Base-by-base conservation (phyloP, 257 asterid genomes). In the Anisodus acutangulus region DNA sequence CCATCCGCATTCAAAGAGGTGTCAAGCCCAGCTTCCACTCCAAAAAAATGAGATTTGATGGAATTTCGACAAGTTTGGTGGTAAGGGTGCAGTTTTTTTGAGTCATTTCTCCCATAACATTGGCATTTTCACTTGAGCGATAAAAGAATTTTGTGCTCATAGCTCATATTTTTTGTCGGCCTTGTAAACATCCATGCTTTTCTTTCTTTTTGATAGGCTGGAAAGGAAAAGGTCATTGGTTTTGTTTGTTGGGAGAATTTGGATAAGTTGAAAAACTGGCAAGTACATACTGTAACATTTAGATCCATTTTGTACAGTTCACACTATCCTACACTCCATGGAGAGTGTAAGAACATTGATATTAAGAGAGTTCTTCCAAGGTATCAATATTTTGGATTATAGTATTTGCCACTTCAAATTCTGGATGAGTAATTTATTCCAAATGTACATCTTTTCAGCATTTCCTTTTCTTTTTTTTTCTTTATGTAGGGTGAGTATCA, bases 1-100 rank as follows among this genome's bases (percentile, higher is more conserved):
- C 98, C 99, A 3, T 94, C 98, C 9, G 97, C 99, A 72, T 95
- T 93, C 74, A 90, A 91, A 74, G 98, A 95, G 91, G 78, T 87
- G 0, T 86, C 94, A 35, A 90, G 91, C 80, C 90, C 93, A 0
- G 84, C 92, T 1, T 86, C 97, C 83, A 90, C 93, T 2, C 86
- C 93, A 13, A 88, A 87, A 83, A 91, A 88, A 74, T 53, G 49
- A 78, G 49, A 35, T 8, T 12, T 47, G 31, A 31, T 78, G 31
- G 82, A 51, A 26, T 31, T 8, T 53, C 31, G 53, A 3, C 82
- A 31, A 53, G 49, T 26, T 53, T 31, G 31, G 64, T 13, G 17
- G 49, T 13, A 64, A 76, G 31, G 63, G 45, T 10, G 26, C 64
- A 53, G 64, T 53, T 78, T 4, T 31, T 9, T 57, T 76, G 22